A percentile compares a stretch with the other conserved stretches of the same genome.
These are phyloP conservation scores for Xylaria sp. DNA, from an alignment of 2,329 filamentous ascomycete genomes.

Conservation along the genomic window DNA sequence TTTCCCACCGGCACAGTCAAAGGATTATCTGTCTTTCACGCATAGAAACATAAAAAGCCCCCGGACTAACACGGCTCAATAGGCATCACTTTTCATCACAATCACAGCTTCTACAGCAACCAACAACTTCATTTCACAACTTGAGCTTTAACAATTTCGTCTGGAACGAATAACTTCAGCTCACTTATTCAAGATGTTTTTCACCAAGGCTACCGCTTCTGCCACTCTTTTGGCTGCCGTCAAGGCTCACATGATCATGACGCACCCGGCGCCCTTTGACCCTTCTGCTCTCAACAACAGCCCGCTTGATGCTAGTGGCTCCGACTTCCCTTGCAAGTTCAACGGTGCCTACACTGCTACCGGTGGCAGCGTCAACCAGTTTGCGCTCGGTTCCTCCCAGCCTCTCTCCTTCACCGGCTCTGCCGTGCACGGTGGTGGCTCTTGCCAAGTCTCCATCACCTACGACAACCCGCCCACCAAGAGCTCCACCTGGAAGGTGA, in stretches of 20 bases:
- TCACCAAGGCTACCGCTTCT: conserved; percentile 46
- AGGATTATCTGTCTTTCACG: neutral
- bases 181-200: conserved; percentile 45
- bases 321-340: conserved; percentile 79
- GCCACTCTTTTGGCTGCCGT: conserved; percentile 54
- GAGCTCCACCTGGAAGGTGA: conserved; percentile 74
- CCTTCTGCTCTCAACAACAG: conserved; percentile 44
- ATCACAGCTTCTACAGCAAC: conserved; percentile 23
- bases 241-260: conserved; percentile 73
- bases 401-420: conserved; percentile 61
- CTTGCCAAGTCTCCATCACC: conserved; percentile 83
- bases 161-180: conserved; percentile 37
- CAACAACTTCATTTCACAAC: conserved; percentile 23
- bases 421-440: conserved; percentile 84
- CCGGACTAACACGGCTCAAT: conserved; percentile 9
- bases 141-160: conserved; percentile 32
- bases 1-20: conserved; percentile 3
- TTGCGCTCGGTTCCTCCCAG: conserved; percentile 58
- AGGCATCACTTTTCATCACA: conserved; percentile 12
- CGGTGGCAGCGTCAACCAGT: conserved; percentile 49
- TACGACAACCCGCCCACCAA: conserved; percentile 66
- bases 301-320: conserved; percentile 56
- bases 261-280: conserved; percentile 59
- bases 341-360: conserved; percentile 42
- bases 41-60: neutral